Conservation (phyloP, 208 protist species). For the Wallacemonas sp. region DNA sequence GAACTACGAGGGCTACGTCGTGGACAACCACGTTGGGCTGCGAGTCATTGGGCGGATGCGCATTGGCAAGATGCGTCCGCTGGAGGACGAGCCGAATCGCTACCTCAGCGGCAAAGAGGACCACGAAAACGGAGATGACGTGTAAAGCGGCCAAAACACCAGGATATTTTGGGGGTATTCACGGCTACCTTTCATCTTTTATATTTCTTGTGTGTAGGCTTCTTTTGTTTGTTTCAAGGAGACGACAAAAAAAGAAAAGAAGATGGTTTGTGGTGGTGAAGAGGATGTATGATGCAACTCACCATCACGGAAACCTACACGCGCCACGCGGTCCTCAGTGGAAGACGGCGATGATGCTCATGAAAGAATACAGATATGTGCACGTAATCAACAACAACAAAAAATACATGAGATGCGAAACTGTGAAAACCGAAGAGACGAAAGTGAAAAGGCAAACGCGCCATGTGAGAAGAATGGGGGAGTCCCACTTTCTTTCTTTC, state of each 20-base stretch:
- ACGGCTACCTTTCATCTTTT: too few species aligned
- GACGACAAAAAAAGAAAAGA: not conserved
- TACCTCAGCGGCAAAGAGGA: conserved; percentile 24
- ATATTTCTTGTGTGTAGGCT: not conserved
- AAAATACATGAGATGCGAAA: too few species aligned
- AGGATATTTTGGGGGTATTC: not conserved
- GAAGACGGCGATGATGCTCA: too few species aligned
- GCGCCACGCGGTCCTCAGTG: too few species aligned
- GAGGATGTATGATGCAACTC: too few species aligned
- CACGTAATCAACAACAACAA: too few species aligned
- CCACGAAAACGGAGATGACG: too few species aligned
- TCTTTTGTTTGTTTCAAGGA: not conserved
- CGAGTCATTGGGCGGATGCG: conserved; percentile 39
- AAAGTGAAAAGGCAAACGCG: too few species aligned
- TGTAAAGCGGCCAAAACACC: too few species aligned
- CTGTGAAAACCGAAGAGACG: too few species aligned
- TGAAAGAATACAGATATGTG: too few species aligned
- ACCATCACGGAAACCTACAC: too few species aligned
- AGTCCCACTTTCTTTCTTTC: conserved; percentile 5
- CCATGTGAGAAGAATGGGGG: not conserved
- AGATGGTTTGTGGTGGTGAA: not conserved
- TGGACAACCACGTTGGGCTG: conserved; percentile 30
- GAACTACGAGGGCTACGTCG: conserved; percentile 31
- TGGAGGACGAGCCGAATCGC: conserved; percentile 11
- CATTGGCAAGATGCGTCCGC: conserved; percentile 31